Evolutionary conservation across 2,329 filamentous ascomycete species (phyloP), one percentile per base, ranked within the genome.

Genomic region (Aspergillus sp.): DNA sequence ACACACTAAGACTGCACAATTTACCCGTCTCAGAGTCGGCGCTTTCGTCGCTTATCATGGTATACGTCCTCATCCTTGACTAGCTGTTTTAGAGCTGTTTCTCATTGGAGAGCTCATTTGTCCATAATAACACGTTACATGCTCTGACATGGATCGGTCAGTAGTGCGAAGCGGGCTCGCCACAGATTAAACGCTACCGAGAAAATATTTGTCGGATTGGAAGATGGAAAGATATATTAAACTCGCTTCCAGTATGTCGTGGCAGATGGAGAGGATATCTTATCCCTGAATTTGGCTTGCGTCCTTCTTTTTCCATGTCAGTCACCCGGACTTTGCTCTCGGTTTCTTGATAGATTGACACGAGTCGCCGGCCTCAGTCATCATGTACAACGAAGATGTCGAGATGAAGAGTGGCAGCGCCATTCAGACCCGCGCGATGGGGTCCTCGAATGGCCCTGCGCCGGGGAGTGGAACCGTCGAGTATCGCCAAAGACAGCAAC

Each of bases 401-500:
- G 51, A 53, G 40, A 46, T 53, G 49, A 58, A 58, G 41, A 50
- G 51, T 38, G 51, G 47, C 30, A 54, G 49, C 38, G 51, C 54
- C 26, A 33, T 56, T n/a, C 51, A 45, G 32, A 56, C 54, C 3
- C 36, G 41, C 5, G 19, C 30, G 9, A 43, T 45, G 8, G 46
- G 19, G 14, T 30, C 4, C 9, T 40, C 14, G 16, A 38, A 7
- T 7, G 35, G 14, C 8, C 35, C 48, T 47, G 42, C 8, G 13
- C 26, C 17, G 20, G 42, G 11, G 13, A 33, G 43, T 40, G 40
- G 52, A 22, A 54, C 42, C 35, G 51, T 51, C 5, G 46, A 49
- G 5, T 52, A 52, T 50, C 55, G 55, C 36, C 51, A 58, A n/a
- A 45, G 47, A 48, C 56, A 58, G 42, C 50, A 53, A 47, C 42